phyloP scores from a whole-genome alignment of 1,284 basidiomycete species.

The Ceratobasidium sp. region DNA sequence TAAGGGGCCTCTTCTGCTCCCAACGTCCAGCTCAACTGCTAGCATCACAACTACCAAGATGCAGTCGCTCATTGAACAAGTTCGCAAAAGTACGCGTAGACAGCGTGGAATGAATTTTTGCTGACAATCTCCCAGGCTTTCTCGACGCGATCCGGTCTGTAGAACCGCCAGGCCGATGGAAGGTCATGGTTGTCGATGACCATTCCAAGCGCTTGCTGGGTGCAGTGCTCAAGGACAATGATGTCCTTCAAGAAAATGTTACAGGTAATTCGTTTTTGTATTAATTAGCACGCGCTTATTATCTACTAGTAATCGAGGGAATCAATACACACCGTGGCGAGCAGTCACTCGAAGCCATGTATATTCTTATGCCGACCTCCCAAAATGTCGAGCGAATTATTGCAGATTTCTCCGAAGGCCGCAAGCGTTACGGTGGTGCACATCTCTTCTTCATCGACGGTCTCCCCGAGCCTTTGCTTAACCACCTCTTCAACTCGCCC shows the following conservation, averaged over 20 bases:
- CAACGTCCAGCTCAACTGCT: slow-evolving; percentile 33
- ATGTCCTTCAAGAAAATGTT: slow-evolving; percentile 93
- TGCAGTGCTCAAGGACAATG: slow-evolving; percentile 91
- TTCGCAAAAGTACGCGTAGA: slow-evolving; percentile 35
- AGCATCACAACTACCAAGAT: slow-evolving; percentile 29
- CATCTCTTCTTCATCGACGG: slow-evolving; percentile 97
- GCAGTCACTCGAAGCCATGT: slow-evolving; percentile 90
- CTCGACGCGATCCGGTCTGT: slow-evolving; percentile 84
- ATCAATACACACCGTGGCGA: slow-evolving; percentile 79
- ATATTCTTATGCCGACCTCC: slow-evolving; percentile 93
- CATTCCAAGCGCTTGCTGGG: slow-evolving; percentile 88
- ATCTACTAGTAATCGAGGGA: slow-evolving; percentile 76
- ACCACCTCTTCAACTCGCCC: slow-evolving; percentile 76
- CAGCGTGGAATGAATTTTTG: neutral
- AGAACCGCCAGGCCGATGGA: slow-evolving; percentile 88
- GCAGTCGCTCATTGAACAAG: slow-evolving; percentile 44
- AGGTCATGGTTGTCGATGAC: slow-evolving; percentile 96
- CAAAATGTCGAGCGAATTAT: slow-evolving; percentile 95
- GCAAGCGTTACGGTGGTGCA: slow-evolving; percentile 85
- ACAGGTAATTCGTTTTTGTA: slow-evolving; percentile 73
- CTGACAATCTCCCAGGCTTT: slow-evolving; percentile 67
- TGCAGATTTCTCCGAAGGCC: slow-evolving; percentile 78
- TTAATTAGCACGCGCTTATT: slow-evolving; percentile 11
- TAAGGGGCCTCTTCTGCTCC: slow-evolving; percentile 5
- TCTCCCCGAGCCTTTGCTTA: slow-evolving; percentile 79